phyloP scores from a whole-genome alignment of 1,284 basidiomycete species.

The Boletus smithii region DNA sequence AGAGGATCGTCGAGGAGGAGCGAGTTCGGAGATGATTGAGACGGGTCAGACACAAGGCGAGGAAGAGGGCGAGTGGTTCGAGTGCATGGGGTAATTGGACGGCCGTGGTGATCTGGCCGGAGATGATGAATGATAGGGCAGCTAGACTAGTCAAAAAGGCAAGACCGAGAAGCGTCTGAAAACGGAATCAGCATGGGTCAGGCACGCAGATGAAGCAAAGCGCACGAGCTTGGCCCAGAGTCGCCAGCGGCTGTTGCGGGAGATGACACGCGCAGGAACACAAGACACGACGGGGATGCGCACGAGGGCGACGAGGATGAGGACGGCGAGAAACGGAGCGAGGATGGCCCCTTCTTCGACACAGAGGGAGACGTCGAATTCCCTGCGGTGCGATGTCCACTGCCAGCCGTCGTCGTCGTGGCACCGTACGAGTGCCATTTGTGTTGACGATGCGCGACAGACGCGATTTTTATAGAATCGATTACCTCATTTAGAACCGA shows the following conservation, averaged over 20 bases:
- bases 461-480: too few relatives aligned
- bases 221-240: conserved; percentile 62
- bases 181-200: not conserved
- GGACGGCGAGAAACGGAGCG: conserved; percentile 46
- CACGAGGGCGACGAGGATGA: conserved; percentile 44
- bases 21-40: conserved; percentile 78
- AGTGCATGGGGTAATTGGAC: conserved; percentile 56
- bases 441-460: not conserved
- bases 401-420: not conserved
- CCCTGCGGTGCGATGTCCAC: not conserved
- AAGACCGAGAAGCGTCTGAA: conserved; percentile 44
- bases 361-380: not conserved
- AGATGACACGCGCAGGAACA: conserved; percentile 27
- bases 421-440: not conserved
- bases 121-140: conserved; percentile 39
- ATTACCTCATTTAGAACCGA: too few relatives aligned
- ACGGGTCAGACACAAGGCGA: conserved; percentile 50
- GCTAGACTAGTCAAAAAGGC: conserved; percentile 42
- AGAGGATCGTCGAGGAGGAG: conserved; percentile 71
- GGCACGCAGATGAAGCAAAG: not conserved
- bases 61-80: conserved; percentile 51
- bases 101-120: conserved; percentile 32
- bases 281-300: conserved; percentile 37
- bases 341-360: conserved; percentile 53
- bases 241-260: conserved; percentile 45